A percentile compares a stretch with the other conserved stretches of the same genome.
These are phyloP conservation scores for Halteria grandinella DNA, from an alignment of 73 alveolate genomes.

Conservation along the genomic window DNA sequence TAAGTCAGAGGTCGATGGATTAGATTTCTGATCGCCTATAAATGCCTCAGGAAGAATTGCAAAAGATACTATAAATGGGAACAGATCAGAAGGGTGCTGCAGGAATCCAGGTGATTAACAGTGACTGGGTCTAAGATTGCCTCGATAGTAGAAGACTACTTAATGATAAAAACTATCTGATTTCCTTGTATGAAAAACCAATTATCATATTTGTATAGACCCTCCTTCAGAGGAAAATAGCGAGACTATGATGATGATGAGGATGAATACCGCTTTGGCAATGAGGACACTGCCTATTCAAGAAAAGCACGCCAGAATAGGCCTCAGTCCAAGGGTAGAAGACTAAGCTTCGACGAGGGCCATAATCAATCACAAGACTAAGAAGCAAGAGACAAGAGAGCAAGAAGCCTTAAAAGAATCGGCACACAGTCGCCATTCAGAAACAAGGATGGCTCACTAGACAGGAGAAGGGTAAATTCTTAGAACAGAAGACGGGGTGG, in stretches of 20 bases:
- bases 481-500: too few species aligned
- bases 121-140: conserved; percentile 31
- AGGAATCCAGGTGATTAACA: conserved; percentile 20
- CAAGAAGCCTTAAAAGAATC: not conserved
- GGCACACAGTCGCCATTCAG: conserved; percentile 29
- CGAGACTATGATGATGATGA: not conserved
- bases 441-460: conserved; percentile 29
- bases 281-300: conserved; percentile 32
- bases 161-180: not conserved
- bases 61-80: not conserved
- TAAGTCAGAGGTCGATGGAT: not conserved
- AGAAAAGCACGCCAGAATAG: not conserved
- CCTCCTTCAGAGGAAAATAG: not conserved
- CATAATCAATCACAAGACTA: conserved; percentile 8
- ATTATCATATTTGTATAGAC: not conserved
- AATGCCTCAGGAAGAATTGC: conserved; percentile 31
- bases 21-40: not conserved
- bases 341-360: conserved; percentile 23
- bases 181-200: conserved; percentile 6
- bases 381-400: conserved; percentile 6
- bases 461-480: conserved; percentile 39
- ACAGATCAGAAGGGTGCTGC: not conserved
- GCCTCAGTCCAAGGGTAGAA: not conserved
- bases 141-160: not conserved
- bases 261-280: not conserved